phyloP scores from a whole-genome alignment of 768 basidiomycete species.

The Pseudohyphozyma bogoriensis region DNA sequence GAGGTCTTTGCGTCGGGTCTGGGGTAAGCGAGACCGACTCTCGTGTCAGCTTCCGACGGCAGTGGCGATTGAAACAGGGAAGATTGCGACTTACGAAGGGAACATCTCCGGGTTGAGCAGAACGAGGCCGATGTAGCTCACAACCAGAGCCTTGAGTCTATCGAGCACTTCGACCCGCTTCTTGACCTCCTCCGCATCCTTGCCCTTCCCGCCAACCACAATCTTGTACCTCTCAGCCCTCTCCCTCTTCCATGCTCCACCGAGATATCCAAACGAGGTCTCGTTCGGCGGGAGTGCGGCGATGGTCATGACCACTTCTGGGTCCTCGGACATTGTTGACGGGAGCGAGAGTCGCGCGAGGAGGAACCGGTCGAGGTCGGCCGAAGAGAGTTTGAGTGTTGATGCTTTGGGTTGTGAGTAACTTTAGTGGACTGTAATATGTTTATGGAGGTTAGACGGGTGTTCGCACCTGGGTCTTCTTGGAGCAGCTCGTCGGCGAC shows the following conservation, averaged over 20 bases:
- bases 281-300: conserved; percentile 66
- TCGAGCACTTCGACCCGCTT: conserved; percentile 57
- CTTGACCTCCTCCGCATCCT: conserved; percentile 37
- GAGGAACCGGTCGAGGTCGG: conserved; percentile 62
- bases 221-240: conserved; percentile 40
- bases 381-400: conserved; percentile 40
- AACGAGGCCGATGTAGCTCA: conserved; percentile 73
- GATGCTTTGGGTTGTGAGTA: not conserved
- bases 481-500: conserved; percentile 57
- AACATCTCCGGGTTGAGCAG: conserved; percentile 93
- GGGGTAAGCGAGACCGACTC: not conserved
- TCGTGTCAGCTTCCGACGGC: not conserved
- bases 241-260: conserved; percentile 82
- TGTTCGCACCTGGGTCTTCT: conserved; percentile 43
- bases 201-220: conserved; percentile 33
- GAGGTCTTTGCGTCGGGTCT: conserved; percentile 60
- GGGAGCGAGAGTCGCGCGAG: conserved; percentile 77
- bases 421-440: too few relatives aligned
- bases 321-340: conserved; percentile 44
- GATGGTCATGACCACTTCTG: conserved; percentile 37
- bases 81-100: too few relatives aligned
- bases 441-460: not conserved
- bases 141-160: conserved; percentile 65
- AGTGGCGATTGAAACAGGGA: too few relatives aligned
- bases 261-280: conserved; percentile 79